Conservation (phyloP, 345 rosid species). For the Combretum micranthum region DNA sequence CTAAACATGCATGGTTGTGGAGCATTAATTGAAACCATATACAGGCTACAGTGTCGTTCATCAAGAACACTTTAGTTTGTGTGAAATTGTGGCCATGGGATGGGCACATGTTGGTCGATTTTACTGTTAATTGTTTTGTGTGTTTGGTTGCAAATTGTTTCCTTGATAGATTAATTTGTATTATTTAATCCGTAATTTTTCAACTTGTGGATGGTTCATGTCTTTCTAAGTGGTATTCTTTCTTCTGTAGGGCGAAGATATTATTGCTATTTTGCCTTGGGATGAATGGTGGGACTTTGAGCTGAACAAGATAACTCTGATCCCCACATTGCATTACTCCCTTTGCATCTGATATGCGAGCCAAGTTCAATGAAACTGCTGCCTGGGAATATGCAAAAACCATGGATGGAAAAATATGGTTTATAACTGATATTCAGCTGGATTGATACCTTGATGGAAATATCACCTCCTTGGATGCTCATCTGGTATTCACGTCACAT, state of each 20-base stretch:
- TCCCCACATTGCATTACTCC: slow-evolving; percentile 89
- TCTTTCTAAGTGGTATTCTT: not conserved
- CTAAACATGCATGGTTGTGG: no score
- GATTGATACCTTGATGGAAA: slow-evolving; percentile 81
- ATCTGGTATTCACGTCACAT: slow-evolving; percentile 43
- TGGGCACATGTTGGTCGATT: no score
- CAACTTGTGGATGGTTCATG: no score
- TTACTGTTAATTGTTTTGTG: no score
- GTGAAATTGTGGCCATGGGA: no score
- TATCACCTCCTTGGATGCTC: slow-evolving; percentile 87
- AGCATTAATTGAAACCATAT: no score
- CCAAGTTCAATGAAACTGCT: slow-evolving; percentile 80
- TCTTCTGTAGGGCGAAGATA: slow-evolving; percentile 66
- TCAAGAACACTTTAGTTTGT: no score
- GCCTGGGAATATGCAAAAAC: slow-evolving; percentile 93
- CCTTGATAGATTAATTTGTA: no score
- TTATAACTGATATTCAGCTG: slow-evolving; percentile 98
- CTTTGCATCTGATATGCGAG: slow-evolving; percentile 72
- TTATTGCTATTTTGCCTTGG: slow-evolving; percentile 77
- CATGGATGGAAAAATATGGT: slow-evolving; percentile 81
- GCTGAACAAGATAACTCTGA: slow-evolving; percentile 71
- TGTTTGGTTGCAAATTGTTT: no score
- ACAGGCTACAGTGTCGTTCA: no score
- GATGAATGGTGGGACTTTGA: slow-evolving; percentile 99
- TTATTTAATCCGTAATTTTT: no score